Base-by-base conservation (phyloP, 371 early-diverging fungal genomes). In the Mortierella sp. region DNA sequence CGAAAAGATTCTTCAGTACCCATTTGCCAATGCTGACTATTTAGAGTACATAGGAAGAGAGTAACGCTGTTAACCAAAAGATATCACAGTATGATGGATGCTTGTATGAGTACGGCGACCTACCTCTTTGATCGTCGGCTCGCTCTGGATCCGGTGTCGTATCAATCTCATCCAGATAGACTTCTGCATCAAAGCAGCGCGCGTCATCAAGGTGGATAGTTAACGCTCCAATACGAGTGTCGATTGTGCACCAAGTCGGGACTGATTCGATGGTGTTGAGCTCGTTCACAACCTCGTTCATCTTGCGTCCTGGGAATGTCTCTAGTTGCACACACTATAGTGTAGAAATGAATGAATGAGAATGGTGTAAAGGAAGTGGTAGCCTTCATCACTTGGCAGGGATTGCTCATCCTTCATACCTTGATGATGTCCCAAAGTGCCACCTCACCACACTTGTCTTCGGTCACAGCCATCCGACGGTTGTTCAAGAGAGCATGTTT, bases 221-320 rank as follows among this genome's bases (percentile, higher is more conserved):
- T 37, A 98, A 81, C 8, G 88, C 85, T 28, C 97, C 98, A 54
- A 92, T 92, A 46, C 92, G 92, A 5, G 92, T 95, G 73, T 96
- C 96, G 10, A 98, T 85, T 0, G 90, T 78, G 76, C 97, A 96
- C 98, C 98, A 98, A 19, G 91, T 85, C 22, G 93, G 91, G 40
- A 94, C 89, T 40, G 93, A 91, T 62, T 96, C 95, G 7, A 85
- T 74, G 2, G 91, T 85, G 50, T 92, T 90, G 63, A 89, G 79
- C 45, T 84, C 82, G 39, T 87, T 80, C 14, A 88, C 86, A n/a
- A 88, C 86, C 1, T 83, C 82, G 12, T 92, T 86, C 48, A 90
- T 50, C 28, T 83, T 78, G 41, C 80, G 81, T n/a, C 86, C 83
- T 7, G 88, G 86, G 52, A 83, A 91, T 2, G 76, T 83, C 58